Conservation (phyloP, 225 moss, liverwort and hornwort species). For the Asterella californica region DNA sequence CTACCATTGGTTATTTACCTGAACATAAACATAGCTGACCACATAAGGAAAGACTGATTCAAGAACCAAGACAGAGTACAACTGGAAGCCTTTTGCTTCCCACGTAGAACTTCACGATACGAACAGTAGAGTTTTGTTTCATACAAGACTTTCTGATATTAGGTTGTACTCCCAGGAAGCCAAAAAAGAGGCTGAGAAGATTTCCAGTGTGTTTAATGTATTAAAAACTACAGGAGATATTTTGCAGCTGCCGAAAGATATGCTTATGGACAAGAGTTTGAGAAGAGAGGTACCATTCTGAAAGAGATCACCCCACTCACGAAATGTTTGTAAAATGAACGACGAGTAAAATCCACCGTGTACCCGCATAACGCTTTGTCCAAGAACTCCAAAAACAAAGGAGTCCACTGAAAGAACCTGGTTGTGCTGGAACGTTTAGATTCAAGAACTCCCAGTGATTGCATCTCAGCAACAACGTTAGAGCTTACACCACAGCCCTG, state of each 20-base stretch:
- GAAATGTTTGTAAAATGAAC: neutral
- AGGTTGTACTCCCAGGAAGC: conserved; percentile 67
- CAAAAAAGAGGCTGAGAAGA: conserved; percentile 71
- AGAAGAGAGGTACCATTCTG: conserved; percentile 67
- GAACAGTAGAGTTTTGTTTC: conserved; percentile 18
- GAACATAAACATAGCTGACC: neutral
- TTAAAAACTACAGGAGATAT: conserved; percentile 75
- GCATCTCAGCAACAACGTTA: neutral
- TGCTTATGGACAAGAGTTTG: conserved; percentile 81
- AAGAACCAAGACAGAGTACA: neutral
- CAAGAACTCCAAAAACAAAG: neutral
- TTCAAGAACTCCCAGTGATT: neutral
- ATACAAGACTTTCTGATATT: conserved; percentile 31
- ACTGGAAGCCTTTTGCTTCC: neutral
- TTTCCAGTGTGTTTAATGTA: conserved; percentile 59
- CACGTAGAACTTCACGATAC: neutral
- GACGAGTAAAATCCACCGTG: neutral
- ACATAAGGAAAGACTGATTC: too few relatives aligned
- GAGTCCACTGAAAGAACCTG: neutral
- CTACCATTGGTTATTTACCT: neutral
- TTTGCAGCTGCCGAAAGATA: conserved; percentile 86
- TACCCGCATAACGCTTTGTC: neutral
- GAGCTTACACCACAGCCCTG: neutral
- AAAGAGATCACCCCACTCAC: neutral
- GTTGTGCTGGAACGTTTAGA: neutral